Evolutionary conservation across 768 basidiomycete genomes (phyloP), one percentile per base, ranked within the genome.

Genomic region (Podaxis carcinomalis): DNA sequence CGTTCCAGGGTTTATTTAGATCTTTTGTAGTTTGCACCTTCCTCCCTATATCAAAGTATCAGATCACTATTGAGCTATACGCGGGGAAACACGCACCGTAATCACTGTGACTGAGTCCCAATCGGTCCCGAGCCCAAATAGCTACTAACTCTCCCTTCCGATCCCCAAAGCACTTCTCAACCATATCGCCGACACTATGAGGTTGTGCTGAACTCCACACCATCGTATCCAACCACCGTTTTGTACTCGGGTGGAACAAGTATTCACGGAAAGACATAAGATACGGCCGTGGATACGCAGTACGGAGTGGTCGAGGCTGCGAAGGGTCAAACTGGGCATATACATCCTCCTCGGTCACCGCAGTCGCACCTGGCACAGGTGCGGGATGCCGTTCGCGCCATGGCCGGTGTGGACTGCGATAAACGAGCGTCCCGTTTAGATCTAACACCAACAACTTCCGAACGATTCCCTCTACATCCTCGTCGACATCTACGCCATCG

Each of bases 151-250:
- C 70, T 1, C 66, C 57, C 54, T 73, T 73, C 27, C 72, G 68
- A 0, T 73, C 66, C 10, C 78, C 83, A 68, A 93, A 92, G 36
- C 80, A 79, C 37, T 75, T 77, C 21, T 81, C 69, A 0, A 90
- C 87, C 92, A 94, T 93, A 65, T 87, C 85, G 0, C 74, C 71
- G 7, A 92, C 92, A 68, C 83, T 91, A 53, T 87, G 86, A 1
- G 91, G 90, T 68, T 92, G 90, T 3, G 92, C 92, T 2, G 88
- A 90, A 68, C 88, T 90, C 92, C 92, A 95, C 3, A 95, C 82
- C 89, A 93, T 93, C 3, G 88, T 86, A 61, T 92, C 89, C 19
- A 93, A 78, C 88, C 90, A 92, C 13, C 67, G 66, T 36, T 72
- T 75, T n/a, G 86, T 90, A 16, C 75, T 65, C 0, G 80, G 73